Base-by-base conservation (phyloP, 2,329 filamentous ascomycete species). In the Aspergillus neotritici region DNA sequence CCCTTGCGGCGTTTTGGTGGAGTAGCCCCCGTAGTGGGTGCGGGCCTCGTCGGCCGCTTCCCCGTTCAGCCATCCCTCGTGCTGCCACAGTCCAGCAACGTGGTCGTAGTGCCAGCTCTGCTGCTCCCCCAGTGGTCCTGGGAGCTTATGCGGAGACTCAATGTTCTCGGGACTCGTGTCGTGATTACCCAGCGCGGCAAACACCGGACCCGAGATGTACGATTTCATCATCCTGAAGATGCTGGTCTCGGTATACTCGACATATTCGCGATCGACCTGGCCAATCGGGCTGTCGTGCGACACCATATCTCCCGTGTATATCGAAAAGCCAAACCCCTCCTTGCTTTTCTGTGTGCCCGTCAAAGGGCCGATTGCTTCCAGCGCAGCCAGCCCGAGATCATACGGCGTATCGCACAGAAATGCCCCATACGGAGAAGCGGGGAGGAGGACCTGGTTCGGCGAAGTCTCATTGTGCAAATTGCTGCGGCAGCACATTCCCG, bases 71-170 rank as follows among this genome's bases (percentile, higher is more conserved):
- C 77, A 80, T 13, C 73, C 73, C 46, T 78, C 73, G 44, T 79
- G 70, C 49, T 73, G 64, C 77, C 77, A 80, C 0, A 80, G 62
- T 10, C 61, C 63, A n/a, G 76, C 67, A 12, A 80, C 65, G 50
- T 79, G 76, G 17, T 78, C 66, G 50, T 75, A 79, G 50, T 79
- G 78, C 77, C 77, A 80, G 40, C 71, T 76, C 49, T 76, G 72
- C 50, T 81, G 77, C 47, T 73, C 60, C 1, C 76, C 75, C 1
- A 80, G 62, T 1, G 67, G 65, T 1, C 74, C 76, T 7, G 76
- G 76, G 7, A 81, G 61, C 25, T 58, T 72, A 49, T 79, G 72
- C 2, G 77, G 74, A 5, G 71, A 67, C 50, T 78, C 73, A 17
- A 77, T 73, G 15, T 72, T 74, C 43, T 73, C 69, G 2, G 77